Percentiles rank a stretch among this genome's conserved stretches.
phyloP scores from a whole-genome alignment of 2,329 filamentous ascomycete species.

The Colletotrichum euphorbiae region DNA sequence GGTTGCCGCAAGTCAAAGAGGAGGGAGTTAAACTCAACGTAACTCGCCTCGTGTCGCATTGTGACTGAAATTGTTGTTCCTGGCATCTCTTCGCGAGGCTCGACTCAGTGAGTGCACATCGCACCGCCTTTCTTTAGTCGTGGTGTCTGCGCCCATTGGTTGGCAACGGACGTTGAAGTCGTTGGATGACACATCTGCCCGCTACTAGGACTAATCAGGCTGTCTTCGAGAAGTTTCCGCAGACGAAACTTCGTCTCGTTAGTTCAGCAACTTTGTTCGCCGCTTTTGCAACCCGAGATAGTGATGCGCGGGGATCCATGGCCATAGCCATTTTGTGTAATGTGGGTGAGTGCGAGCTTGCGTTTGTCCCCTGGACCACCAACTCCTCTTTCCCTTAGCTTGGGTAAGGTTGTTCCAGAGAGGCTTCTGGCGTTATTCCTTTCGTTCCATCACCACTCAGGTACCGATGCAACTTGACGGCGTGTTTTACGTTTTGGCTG shows the following conservation, averaged over 20 bases:
- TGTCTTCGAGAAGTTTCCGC: slow-evolving; percentile 35
- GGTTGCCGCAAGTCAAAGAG: neutral
- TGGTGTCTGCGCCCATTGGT: slow-evolving; percentile 5
- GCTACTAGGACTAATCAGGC: slow-evolving; percentile 3
- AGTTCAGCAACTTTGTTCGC: neutral
- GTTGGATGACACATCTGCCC: neutral
- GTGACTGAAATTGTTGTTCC: slow-evolving; percentile 14
- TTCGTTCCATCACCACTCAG: slow-evolving; percentile 20
- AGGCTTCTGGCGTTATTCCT: slow-evolving; percentile 29
- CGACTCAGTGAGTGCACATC: slow-evolving; percentile 26
- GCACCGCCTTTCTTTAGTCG: slow-evolving; percentile 12
- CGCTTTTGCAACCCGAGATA: neutral
- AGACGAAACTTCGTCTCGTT: neutral
- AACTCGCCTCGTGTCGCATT: slow-evolving; percentile 29
- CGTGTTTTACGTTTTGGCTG: slow-evolving; percentile 6
- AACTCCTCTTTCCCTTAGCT: slow-evolving; percentile 3
- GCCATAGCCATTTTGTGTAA: neutral
- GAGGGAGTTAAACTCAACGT: slow-evolving; percentile 23
- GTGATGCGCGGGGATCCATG: slow-evolving; percentile 12
- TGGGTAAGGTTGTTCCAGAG: slow-evolving; percentile 34
- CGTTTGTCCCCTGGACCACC: slow-evolving; percentile 1
- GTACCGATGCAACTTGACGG: slow-evolving; percentile 13
- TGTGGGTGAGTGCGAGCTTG: neutral
- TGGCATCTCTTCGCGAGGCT: neutral
- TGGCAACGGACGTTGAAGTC: neutral